These are phyloP conservation scores for Mycena haematopus DNA, from an alignment of 768 basidiomycete species.

Conservation along the genomic window DNA sequence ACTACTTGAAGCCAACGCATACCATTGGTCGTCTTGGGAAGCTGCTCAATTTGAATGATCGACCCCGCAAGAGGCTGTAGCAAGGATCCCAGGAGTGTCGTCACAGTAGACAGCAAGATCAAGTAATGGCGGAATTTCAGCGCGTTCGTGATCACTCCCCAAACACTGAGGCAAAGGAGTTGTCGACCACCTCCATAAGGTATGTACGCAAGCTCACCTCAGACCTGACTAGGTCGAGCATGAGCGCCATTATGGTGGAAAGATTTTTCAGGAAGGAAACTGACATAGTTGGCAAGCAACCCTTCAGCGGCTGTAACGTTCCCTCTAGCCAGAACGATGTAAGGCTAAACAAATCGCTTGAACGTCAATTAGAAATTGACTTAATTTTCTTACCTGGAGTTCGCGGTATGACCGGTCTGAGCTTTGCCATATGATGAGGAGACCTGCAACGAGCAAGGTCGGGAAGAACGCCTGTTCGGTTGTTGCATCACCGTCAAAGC, in stretches of 20 bases:
- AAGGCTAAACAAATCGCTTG: constrained; percentile 52
- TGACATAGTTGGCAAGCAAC: constrained; percentile 68
- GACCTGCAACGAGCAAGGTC: constrained; percentile 41
- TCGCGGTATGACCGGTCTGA: constrained; percentile 45
- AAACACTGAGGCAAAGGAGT: not conserved
- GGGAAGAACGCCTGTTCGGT: constrained; percentile 65
- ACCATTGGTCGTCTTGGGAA: constrained; percentile 33
- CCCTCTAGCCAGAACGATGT: constrained; percentile 61
- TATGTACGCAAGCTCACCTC: not conserved
- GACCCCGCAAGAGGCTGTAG: constrained; percentile 43
- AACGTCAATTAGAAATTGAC: not conserved
- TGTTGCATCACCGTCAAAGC: not conserved
- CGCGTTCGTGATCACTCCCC: not conserved
- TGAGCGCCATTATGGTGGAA: not conserved
- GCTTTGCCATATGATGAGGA: constrained; percentile 23
- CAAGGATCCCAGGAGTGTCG: constrained; percentile 40
- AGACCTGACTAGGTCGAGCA: constrained; percentile 2
- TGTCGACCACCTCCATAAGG: constrained; percentile 6
- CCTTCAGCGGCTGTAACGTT: constrained; percentile 60
- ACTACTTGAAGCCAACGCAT: constrained; percentile 6
- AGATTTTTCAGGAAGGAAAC: constrained; percentile 30
- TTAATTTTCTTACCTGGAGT: constrained; percentile 49
- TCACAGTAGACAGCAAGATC: constrained; percentile 50
- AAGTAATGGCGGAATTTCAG: constrained; percentile 54
- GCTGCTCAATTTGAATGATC: constrained; percentile 44